Conservation (phyloP, 1,284 basidiomycete species). For the Agroathelia rolfsii region DNA sequence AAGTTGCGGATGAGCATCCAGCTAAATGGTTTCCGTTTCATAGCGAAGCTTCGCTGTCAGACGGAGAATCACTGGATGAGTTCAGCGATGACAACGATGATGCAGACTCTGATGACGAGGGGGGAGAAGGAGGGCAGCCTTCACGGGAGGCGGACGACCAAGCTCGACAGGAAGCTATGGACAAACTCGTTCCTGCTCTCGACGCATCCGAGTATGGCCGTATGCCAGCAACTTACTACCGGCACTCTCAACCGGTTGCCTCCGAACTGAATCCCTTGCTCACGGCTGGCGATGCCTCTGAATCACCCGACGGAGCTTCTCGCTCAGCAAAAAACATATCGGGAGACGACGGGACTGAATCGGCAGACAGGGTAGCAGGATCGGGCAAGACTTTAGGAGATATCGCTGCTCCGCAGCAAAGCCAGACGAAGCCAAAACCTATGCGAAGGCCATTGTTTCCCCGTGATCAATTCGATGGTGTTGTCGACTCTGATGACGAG, state of each 20-base stretch:
- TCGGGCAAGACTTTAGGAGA: constrained; percentile 6
- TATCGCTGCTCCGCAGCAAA: constrained; percentile 8
- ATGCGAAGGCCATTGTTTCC: constrained; percentile 70
- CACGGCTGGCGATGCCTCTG: too few species aligned
- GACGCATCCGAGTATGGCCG: constrained; percentile 68
- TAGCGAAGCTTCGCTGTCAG: too few species aligned
- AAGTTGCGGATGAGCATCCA: constrained; percentile 3
- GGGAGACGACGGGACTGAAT: constrained; percentile 39
- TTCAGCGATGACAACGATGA: constrained; percentile 15
- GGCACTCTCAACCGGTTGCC: constrained; percentile 57
- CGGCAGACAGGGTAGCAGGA: constrained; percentile 20
- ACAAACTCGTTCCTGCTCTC: constrained; percentile 58
- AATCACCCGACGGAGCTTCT: too few species aligned
- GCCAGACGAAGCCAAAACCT: constrained; percentile 20
- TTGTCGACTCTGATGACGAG: constrained; percentile 80
- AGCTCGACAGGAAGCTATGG: constrained; percentile 50
- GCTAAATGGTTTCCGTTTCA: too few species aligned
- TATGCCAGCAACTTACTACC: constrained; percentile 65
- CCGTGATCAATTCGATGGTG: constrained; percentile 75
- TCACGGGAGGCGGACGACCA: too few species aligned
- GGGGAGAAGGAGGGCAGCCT: too few species aligned
- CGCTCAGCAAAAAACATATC: too few species aligned
- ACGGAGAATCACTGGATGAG: not conserved
- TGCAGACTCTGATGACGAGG: too few species aligned
- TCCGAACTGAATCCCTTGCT: too few species aligned